Base-by-base conservation (phyloP, 257 asterid species). In the Nicotiana tomentosiformis region DNA sequence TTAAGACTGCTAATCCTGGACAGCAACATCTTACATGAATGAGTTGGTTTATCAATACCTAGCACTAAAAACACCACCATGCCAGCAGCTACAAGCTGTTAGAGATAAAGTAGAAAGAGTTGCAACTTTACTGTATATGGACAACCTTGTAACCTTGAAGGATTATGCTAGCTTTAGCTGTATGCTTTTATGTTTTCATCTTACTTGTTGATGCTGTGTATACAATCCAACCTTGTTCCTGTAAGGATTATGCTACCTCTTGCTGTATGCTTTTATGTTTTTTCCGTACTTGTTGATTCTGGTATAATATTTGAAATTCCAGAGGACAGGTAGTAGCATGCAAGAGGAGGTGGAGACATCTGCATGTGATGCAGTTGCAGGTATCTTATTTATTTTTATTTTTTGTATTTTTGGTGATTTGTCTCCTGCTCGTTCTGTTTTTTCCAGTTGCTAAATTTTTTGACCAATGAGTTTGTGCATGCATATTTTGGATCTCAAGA, bases 281-380 rank as follows among this genome's bases (percentile, higher is more conserved):
- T 10, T 16, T 49, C 11, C 51, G 32, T 72, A 51, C 78, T 81
- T 60, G 65, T 51, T 81, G 79, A 66, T 67, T 60, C 65, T 65
- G 32, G 46, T 76, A 43, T 76, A 51, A 26, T 51, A 5, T 76
- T 76, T 51, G 43, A 76, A 76, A 35, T 81, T 81, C 83, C 94
- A 97, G 99, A 92, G 83, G 88, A 87, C 87, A 84, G 91, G 92
- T 69, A 77, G 90, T 85, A 80, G 87, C 68, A 84, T 83, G 80
- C 93, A 83, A 87, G 98, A 93, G 90, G 96, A 93, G 86, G 95
- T 88, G 88, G 99, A 90, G 83, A 89, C 96, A 77, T 95, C 98
- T 79, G 93, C 89, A 46, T 91, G 87, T 90, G 90, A 91, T 89
- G 90, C 84, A 77, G 89, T 83, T 35, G 89, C 97, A 91, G 99